phyloP scores from a whole-genome alignment of 2,329 filamentous ascomycete species.

The Aspergillus sp. region DNA sequence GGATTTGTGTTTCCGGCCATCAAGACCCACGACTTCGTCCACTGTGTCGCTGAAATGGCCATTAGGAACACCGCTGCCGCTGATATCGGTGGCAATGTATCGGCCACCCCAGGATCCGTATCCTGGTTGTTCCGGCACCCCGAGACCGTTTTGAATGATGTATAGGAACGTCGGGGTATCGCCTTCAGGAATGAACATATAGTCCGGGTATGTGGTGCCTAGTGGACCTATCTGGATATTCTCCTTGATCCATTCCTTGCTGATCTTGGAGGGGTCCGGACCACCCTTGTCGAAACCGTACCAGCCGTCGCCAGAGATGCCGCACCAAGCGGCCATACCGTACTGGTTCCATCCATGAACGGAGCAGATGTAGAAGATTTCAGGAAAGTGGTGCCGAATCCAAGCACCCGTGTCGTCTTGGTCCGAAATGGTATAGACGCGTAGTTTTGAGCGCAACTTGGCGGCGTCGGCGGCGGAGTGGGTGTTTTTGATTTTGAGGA shows the following conservation, averaged over 20 bases:
- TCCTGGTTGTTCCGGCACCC: constrained; percentile 37
- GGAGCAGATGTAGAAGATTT: constrained; percentile 57
- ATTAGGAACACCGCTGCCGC: background rate
- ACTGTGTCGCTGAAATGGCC: constrained; percentile 32
- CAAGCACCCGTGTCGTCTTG: constrained; percentile 58
- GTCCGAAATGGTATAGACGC: constrained; percentile 58
- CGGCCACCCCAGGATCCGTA: constrained; percentile 46
- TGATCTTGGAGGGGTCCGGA: too few relatives aligned
- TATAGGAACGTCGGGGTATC: constrained; percentile 45
- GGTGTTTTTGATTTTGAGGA: background rate
- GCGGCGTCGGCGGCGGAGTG: background rate
- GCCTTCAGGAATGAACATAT: constrained; percentile 53
- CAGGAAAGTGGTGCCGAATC: constrained; percentile 55
- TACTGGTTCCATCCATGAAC: constrained; percentile 58
- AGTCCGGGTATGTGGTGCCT: constrained; percentile 47
- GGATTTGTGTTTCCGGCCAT: background rate
- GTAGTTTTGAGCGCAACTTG: constrained; percentile 34
- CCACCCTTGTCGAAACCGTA: constrained; percentile 43
- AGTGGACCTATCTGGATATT: constrained; percentile 55
- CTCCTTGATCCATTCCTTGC: constrained; percentile 49
- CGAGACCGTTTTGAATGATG: constrained; percentile 44
- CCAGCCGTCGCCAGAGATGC: constrained; percentile 44
- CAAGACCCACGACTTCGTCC: constrained; percentile 33
- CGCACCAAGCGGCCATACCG: constrained; percentile 52
- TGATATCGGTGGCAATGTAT: constrained; percentile 24